Base-by-base conservation (phyloP, 1,284 basidiomycete genomes). In the Athelia sp. region DNA sequence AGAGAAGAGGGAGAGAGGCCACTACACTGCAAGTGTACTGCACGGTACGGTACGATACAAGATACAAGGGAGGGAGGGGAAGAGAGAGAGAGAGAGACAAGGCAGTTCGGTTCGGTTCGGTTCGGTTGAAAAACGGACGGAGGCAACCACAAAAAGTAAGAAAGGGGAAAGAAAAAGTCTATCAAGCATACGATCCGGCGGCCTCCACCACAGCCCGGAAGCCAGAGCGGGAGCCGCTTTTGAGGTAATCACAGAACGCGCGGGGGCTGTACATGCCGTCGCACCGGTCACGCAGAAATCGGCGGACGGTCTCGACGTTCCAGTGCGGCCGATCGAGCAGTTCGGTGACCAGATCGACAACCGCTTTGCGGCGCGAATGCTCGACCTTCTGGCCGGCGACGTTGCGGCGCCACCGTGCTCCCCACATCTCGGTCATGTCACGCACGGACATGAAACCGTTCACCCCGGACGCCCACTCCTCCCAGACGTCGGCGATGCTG, bases 221-320 rank as follows among this genome's bases (percentile, higher is more conserved):
- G 36, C 19, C 19, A 29, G 26, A 29, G 13, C 26, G 26, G 13
- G 26, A 29, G 36, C 19, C 36, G n/a, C n/a, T n/a, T 21, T 40
- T 40, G 15, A 40, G 36, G 9, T 21, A 40, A 40, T 40, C 36
- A 40, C 36, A 40, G 44, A 58, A 55, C 4, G 44, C 32, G 40
- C 40, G 13, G 13, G 50, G 49, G 42, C 18, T 56, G 40, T 34
- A 45, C 2, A 43, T 32, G 2, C 47, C 48, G 43, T 57, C 48
- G 36, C 54, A 58, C 43, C 50, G 53, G 42, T 58, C 48, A 24
- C 18, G 46, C 22, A 57, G 43, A 29, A 57, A 58, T 14, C 51
- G 48, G 15, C 54, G 52, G 24, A 50, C 48, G 1, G 55, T 51
- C 18, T 32, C 19, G 17, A 57, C 35, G 26, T 15, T 56, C 54